Evolutionary conservation across 2,329 filamentous ascomycete genomes (phyloP).

Genomic region (Trichoderma oligosporum): DNA sequence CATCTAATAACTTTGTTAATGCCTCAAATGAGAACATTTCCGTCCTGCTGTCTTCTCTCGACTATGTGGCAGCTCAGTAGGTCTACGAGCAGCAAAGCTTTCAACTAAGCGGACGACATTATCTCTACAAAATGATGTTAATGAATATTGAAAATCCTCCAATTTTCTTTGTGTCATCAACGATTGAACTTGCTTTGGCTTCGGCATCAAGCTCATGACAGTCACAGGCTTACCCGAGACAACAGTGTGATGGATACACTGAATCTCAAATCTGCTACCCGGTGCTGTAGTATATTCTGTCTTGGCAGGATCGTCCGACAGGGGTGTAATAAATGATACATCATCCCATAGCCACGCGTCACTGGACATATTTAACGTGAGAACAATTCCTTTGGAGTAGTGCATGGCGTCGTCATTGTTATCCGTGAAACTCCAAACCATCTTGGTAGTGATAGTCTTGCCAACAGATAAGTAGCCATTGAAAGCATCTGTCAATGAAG

Average conservation of each 20-base stretch:
- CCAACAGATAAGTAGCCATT: constrained; percentile 10
- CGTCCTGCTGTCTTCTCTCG: background rate
- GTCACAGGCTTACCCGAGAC: background rate
- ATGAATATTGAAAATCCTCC: background rate
- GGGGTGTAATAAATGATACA: constrained; percentile 8
- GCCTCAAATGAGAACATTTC: background rate
- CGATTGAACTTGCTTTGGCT: background rate
- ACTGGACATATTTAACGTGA: background rate
- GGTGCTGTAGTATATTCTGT: constrained; percentile 10
- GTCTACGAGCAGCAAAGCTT: background rate
- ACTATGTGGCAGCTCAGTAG: background rate
- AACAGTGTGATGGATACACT: background rate
- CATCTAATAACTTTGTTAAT: too few relatives aligned
- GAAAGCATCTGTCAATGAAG: constrained; percentile 2
- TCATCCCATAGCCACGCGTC: constrained; percentile 13
- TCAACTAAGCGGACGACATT: background rate
- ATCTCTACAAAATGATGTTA: background rate
- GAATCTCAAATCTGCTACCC: constrained; percentile 9
- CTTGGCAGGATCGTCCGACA: constrained; percentile 15
- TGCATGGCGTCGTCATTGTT: constrained; percentile 8
- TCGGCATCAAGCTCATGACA: background rate
- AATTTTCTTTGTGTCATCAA: background rate
- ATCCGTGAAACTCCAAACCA: constrained; percentile 19
- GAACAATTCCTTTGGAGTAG: constrained; percentile 18
- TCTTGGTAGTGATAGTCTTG: constrained; percentile 14